These are phyloP conservation scores for Gossypioides kirkii DNA, from an alignment of 345 rosid genomes.

Conservation along the genomic window DNA sequence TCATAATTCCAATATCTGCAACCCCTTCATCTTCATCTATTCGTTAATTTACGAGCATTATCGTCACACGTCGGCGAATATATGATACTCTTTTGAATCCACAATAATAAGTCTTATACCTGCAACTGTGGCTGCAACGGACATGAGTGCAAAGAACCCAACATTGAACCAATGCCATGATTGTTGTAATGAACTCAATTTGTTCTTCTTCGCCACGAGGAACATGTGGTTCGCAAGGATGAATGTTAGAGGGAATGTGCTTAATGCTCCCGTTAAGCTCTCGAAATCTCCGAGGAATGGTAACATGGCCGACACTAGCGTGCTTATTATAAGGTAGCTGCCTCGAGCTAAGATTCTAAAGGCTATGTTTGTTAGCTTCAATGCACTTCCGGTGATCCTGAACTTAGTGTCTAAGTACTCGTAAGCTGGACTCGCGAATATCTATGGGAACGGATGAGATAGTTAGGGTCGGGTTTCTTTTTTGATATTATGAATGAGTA, in stretches of 20 bases:
- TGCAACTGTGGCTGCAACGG: constrained; percentile 64
- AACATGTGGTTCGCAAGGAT: constrained; percentile 92
- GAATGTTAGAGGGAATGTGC: constrained; percentile 87
- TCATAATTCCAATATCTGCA: not conserved
- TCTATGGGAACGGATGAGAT: constrained; percentile 29
- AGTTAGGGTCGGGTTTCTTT: not conserved
- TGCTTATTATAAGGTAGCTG: constrained; percentile 60
- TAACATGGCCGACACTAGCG: constrained; percentile 66
- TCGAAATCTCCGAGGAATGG: constrained; percentile 93
- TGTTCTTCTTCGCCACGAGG: constrained; percentile 49
- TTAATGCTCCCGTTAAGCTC: constrained; percentile 87
- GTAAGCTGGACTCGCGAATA: constrained; percentile 89
- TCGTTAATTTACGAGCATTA: not conserved
- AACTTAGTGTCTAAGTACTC: constrained; percentile 81
- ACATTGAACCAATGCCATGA: constrained; percentile 91
- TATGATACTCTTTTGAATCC: constrained; percentile 68
- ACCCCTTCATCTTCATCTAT: not conserved
- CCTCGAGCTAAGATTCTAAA: constrained; percentile 71
- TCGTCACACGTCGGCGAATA: constrained; percentile 68
- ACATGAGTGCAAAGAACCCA: constrained; percentile 51
- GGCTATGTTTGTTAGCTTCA: constrained; percentile 44
- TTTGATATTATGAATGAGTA: not conserved
- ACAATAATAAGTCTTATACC: constrained; percentile 69
- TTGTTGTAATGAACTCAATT: constrained; percentile 41
- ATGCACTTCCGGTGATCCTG: constrained; percentile 64